A percentile compares a stretch with the other conserved stretches of the same genome.
phyloP scores from a whole-genome alignment of 2,329 filamentous ascomycete species.

The Pseudogymnoascus sp. region DNA sequence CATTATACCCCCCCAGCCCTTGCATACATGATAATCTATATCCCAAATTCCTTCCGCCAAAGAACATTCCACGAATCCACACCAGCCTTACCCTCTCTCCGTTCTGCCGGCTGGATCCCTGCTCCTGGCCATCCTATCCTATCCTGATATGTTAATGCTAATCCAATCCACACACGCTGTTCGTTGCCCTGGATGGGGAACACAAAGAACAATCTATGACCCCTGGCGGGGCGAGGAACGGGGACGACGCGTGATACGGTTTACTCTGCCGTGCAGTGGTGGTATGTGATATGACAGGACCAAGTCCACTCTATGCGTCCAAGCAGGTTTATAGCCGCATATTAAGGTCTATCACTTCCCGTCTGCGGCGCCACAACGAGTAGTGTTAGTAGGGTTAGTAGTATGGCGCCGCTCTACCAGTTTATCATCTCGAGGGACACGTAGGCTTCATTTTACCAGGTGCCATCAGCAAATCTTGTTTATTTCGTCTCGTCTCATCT shows the following conservation, averaged over 20 bases:
- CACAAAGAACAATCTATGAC: neutral
- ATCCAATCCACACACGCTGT: neutral
- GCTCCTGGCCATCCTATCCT: neutral
- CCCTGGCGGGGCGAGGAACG: neutral
- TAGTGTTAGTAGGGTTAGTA: neutral
- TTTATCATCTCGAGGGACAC: neutral
- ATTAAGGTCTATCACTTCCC: neutral
- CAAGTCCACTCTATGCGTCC: neutral
- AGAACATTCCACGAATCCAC: constrained; percentile 8
- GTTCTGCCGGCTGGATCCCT: neutral
- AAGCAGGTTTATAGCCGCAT: neutral
- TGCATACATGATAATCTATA: neutral
- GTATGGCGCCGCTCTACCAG: neutral
- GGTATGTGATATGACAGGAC: neutral
- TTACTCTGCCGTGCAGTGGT: neutral
- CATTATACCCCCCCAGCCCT: neutral
- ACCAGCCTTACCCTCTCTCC: neutral
- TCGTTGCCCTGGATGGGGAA: neutral
- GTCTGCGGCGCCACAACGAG: neutral
- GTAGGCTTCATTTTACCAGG: neutral
- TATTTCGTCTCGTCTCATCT: no score
- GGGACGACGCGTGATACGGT: neutral
- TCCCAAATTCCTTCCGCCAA: neutral
- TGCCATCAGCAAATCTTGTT: neutral
- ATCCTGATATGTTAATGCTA: neutral